Percentiles rank a stretch among this genome's conserved stretches.
phyloP scores from a whole-genome alignment of 1,139 yeast genomes.

The Saccharomyces hybrid region DNA sequence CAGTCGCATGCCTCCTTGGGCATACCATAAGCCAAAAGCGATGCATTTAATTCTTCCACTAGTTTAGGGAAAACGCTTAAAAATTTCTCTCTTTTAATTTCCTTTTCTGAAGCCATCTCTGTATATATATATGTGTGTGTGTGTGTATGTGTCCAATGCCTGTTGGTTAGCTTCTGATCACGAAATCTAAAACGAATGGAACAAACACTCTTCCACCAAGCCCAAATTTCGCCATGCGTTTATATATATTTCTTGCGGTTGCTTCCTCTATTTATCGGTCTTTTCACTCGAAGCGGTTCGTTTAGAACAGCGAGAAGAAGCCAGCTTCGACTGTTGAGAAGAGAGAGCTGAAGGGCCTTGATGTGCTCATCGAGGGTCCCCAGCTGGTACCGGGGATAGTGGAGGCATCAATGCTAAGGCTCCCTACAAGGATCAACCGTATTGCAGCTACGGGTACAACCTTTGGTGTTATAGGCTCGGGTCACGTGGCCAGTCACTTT shows the following conservation, averaged over 20 bases:
- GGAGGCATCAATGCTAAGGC: background rate
- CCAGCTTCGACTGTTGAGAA: background rate
- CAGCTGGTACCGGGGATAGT: background rate
- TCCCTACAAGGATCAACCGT: background rate
- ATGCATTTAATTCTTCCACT: constrained; percentile 64
- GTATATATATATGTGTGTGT: background rate
- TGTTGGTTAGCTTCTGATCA: background rate
- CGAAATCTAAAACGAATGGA: background rate
- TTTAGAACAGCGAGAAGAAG: background rate
- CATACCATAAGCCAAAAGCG: constrained; percentile 65
- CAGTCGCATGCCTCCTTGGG: constrained; percentile 81
- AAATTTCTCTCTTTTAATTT: constrained; percentile 48
- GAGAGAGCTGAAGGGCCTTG: background rate
- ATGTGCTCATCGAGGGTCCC: background rate
- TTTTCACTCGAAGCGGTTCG: background rate
- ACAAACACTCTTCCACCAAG: background rate
- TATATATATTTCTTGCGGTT: background rate
- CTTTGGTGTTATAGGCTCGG: background rate
- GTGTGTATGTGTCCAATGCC: background rate
- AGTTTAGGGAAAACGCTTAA: constrained; percentile 66
- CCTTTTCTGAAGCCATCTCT: constrained; percentile 16
- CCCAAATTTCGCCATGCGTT: background rate
- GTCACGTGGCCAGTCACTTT: background rate
- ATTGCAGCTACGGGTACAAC: background rate
- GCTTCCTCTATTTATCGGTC: background rate